Conservation (phyloP, 2,329 filamentous ascomycete genomes). For the Endoconidiophora laricicola region DNA sequence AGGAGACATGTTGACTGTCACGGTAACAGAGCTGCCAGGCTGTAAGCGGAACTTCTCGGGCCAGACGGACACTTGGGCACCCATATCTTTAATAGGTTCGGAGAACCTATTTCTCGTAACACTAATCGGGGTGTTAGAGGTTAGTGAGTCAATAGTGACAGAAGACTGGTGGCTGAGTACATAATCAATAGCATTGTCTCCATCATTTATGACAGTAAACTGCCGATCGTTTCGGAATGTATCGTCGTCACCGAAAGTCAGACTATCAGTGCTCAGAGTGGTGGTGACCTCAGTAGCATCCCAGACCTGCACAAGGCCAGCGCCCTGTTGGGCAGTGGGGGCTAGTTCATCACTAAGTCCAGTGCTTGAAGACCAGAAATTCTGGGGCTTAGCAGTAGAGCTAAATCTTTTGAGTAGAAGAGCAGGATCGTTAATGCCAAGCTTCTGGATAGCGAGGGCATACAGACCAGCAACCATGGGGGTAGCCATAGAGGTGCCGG, state of each 20-base stretch:
- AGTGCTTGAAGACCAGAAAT: conserved; percentile 22
- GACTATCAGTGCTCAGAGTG: neutral
- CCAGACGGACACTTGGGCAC: neutral
- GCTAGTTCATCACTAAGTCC: conserved; percentile 20
- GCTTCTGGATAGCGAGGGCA: conserved; percentile 21
- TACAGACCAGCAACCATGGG: conserved; percentile 13
- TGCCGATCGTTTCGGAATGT: neutral
- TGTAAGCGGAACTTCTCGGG: neutral
- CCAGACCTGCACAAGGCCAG: conserved; percentile 20
- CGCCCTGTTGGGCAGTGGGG: conserved; percentile 33
- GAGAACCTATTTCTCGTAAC: neutral
- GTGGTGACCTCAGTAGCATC: conserved; percentile 14
- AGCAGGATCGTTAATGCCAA: conserved; percentile 27
- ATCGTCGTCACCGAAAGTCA: neutral
- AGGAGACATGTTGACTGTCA: neutral
- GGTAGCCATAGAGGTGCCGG: conserved; percentile 15
- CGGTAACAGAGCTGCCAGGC: neutral
- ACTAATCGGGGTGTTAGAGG: neutral
- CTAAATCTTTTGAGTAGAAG: conserved; percentile 27
- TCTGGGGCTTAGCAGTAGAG: conserved; percentile 24
- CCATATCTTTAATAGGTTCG: neutral
- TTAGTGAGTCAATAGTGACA: neutral
- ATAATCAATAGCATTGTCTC: neutral
- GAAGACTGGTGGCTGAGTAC: neutral
- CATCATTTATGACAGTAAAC: neutral